Percentiles rank a stretch among this genome's conserved stretches.
Conservation (phyloP, 495 filamentous ascomycete genomes). For the Daldinia grandis region DNA sequence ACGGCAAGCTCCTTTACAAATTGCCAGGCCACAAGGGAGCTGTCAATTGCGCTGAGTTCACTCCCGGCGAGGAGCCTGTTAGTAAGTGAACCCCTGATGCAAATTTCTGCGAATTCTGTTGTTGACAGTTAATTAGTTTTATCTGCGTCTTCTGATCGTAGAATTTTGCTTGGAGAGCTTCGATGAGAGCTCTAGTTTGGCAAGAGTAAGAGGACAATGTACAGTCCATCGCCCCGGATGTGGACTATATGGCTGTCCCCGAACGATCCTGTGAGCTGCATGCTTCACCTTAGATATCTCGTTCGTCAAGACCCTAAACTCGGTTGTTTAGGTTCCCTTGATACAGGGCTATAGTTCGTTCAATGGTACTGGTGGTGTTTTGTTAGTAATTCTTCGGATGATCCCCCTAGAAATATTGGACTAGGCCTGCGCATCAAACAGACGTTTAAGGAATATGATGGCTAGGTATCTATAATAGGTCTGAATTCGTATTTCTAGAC, state of each 20-base stretch:
- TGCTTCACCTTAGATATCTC: background rate
- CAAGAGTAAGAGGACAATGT: background rate
- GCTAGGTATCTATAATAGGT: background rate
- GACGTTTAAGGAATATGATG: background rate
- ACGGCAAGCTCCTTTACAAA: constrained; percentile 89
- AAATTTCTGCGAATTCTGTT: background rate
- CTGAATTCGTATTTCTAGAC: background rate
- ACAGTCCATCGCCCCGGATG: background rate
- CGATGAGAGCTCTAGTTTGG: constrained; percentile 46
- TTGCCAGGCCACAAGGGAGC: constrained; percentile 94
- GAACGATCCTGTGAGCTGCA: background rate
- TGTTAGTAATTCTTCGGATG: background rate
- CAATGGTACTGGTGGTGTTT: background rate
- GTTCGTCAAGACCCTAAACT: background rate
- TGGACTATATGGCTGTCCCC: background rate
- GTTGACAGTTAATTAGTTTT: constrained; percentile 65
- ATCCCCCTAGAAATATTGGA: background rate
- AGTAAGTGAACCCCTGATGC: constrained; percentile 66
- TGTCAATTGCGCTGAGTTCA: constrained; percentile 94
- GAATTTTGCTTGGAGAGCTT: constrained; percentile 79
- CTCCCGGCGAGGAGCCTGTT: constrained; percentile 81
- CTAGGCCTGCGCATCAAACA: background rate
- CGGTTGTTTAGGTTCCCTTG: background rate
- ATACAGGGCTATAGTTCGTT: background rate
- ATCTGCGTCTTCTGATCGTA: constrained; percentile 85